A percentile compares a stretch with the other conserved stretches of the same genome.
Conservation (phyloP, 1,284 basidiomycete genomes). For the Marasmius tenuissimus region DNA sequence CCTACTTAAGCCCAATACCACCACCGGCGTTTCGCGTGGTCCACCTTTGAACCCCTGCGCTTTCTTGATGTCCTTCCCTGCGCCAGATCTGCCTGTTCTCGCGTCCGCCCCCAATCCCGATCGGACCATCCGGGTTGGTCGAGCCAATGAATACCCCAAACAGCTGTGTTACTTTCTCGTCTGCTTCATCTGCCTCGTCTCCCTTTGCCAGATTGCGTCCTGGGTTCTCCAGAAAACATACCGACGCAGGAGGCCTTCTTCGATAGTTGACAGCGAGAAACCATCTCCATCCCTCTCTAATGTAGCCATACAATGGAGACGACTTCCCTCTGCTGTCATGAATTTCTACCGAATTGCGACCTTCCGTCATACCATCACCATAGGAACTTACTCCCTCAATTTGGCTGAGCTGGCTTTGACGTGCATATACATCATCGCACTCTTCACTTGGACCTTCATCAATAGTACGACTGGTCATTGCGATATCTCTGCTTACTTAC, state of each 20-base stretch:
- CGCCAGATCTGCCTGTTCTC: not conserved
- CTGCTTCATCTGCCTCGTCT: constrained; percentile 32
- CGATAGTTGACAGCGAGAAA: constrained; percentile 15
- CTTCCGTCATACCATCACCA: constrained; percentile 48
- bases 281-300: constrained; percentile 1
- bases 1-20: no score
- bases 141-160: constrained; percentile 28
- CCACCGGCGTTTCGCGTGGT: no score
- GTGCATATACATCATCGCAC: constrained; percentile 40
- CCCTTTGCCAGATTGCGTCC: constrained; percentile 28
- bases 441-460: constrained; percentile 49
- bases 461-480: constrained; percentile 35
- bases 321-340: constrained; percentile 35
- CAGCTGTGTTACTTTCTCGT: constrained; percentile 39
- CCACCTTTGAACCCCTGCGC: no score
- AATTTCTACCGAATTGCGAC: constrained; percentile 48
- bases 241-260: not conserved
- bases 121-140: constrained; percentile 2
- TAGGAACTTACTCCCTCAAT: constrained; percentile 43
- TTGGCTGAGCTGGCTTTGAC: constrained; percentile 48
- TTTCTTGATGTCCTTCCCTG: no score
- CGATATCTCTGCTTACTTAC: not conserved
- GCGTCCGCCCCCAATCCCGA: not conserved
- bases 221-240: constrained; percentile 25
- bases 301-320: constrained; percentile 19